phyloP scores from a whole-genome alignment of 768 basidiomycete genomes.

The Hortiboletus campestris region DNA sequence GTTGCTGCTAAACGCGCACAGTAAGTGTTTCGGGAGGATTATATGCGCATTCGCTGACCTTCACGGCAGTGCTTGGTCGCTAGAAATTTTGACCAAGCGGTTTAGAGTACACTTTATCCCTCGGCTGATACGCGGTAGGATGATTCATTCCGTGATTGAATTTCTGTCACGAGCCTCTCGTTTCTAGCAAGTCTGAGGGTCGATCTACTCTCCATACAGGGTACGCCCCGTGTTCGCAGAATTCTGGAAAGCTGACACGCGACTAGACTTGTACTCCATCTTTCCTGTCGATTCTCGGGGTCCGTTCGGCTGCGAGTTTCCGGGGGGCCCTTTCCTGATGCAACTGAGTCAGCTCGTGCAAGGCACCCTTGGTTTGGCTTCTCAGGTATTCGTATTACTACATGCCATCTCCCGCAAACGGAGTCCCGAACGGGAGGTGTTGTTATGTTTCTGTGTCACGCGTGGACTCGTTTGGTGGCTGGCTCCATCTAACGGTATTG shows the following conservation, averaged over 20 bases:
- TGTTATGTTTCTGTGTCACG: constrained; percentile 27
- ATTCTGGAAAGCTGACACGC: not conserved
- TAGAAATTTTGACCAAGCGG: constrained; percentile 26
- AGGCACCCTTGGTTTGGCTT: constrained; percentile 23
- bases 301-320: constrained; percentile 34
- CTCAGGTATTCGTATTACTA: constrained; percentile 25
- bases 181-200: constrained; percentile 24
- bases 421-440: constrained; percentile 28
- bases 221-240: constrained; percentile 1
- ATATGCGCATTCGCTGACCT: not conserved
- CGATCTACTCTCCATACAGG: constrained; percentile 22
- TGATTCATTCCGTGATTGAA: not conserved
- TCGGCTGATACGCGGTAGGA: constrained; percentile 36
- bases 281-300: constrained; percentile 11
- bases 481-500: constrained; percentile 35
- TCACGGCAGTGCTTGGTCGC: constrained; percentile 16
- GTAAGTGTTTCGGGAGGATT: constrained; percentile 14
- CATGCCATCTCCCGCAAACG: constrained; percentile 13
- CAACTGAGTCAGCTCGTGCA: constrained; percentile 24
- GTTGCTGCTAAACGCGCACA: constrained; percentile 20
- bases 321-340: constrained; percentile 35
- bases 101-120: constrained; percentile 42
- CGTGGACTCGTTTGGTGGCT: constrained; percentile 33
- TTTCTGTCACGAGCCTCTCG: constrained; percentile 7
- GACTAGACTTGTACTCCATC: constrained; percentile 14